A percentile compares a stretch with the other conserved stretches of the same genome.
Conservation (phyloP, 1,284 basidiomycete genomes). For the Wolfiporia cocos region DNA sequence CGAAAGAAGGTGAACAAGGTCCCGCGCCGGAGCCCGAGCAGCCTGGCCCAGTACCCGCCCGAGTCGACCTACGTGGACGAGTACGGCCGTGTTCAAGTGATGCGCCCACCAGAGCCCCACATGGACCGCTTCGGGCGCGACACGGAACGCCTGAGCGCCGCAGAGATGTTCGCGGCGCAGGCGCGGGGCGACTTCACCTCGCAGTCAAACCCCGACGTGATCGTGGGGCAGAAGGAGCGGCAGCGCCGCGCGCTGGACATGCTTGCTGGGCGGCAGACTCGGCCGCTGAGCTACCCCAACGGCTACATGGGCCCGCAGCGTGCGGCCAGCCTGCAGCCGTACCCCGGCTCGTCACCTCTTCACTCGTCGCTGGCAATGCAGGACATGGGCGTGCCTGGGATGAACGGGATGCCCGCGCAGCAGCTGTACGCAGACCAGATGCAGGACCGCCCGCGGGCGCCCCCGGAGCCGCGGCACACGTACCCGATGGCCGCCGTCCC, state of each 20-base stretch:
- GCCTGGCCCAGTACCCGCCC: neutral
- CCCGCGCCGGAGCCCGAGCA: slow-evolving; percentile 12
- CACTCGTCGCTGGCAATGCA: slow-evolving; percentile 4
- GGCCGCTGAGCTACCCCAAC: neutral
- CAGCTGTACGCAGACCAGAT: slow-evolving; percentile 4
- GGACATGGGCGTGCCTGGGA: slow-evolving; percentile 1
- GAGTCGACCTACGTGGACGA: slow-evolving; percentile 12
- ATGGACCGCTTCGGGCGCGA: slow-evolving; percentile 27
- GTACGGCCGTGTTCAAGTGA: slow-evolving; percentile 4
- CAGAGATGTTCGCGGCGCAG: slow-evolving; percentile 60
- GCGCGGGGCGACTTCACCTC: slow-evolving; percentile 45
- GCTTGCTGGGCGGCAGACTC: neutral
- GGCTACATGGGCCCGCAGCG: neutral
- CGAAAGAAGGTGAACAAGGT: slow-evolving; percentile 59
- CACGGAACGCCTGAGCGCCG: slow-evolving; percentile 36
- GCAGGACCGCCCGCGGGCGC: slow-evolving; percentile 11
- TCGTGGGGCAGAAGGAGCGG: slow-evolving; percentile 24
- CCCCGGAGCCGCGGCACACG: slow-evolving; percentile 20
- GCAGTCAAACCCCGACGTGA: slow-evolving; percentile 24
- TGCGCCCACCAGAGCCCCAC: slow-evolving; percentile 18
- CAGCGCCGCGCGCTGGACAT: slow-evolving; percentile 24
- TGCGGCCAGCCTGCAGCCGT: neutral
- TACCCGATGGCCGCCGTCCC: slow-evolving; percentile 14
- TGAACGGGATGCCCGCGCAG: neutral
- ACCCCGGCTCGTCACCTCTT: neutral